Evolutionary conservation across 2,329 filamentous ascomycete species (phyloP).

Genomic region (Fusarium musae): DNA sequence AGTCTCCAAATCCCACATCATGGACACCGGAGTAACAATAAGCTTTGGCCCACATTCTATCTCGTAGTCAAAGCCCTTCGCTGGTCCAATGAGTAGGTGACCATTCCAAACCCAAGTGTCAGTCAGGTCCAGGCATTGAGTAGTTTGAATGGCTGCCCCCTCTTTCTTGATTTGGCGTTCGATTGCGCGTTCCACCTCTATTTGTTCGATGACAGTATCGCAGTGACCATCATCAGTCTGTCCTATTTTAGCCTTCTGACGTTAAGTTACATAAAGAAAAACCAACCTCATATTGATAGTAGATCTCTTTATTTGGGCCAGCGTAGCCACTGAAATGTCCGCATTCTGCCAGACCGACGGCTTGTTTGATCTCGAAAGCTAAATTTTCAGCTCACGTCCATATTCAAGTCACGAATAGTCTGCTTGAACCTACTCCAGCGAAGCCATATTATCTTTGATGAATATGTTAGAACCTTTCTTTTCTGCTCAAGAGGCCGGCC

Average conservation of each 20-base stretch:
- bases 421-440: not conserved
- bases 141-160: rapidly evolving
- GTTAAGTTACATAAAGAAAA: rapidly evolving
- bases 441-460: not conserved
- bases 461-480: rapidly evolving
- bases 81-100: not conserved
- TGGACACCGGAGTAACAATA: not conserved
- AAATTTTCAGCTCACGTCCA: rapidly evolving
- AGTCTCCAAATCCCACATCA: not conserved
- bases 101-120: not conserved
- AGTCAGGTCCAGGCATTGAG: not conserved
- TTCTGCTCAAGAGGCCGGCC: rapidly evolving
- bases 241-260: rapidly evolving
- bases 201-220: not conserved
- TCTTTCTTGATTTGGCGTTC: not conserved
- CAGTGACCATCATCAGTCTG: not conserved
- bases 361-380: not conserved
- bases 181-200: not conserved
- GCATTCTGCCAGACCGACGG: not conserved
- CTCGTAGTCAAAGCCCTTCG: not conserved
- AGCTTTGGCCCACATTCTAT: not conserved
- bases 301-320: not conserved
- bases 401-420: rapidly evolving
- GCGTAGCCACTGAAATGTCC: not conserved
- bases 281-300: not conserved